Base-by-base conservation (phyloP, 257 asterid genomes). In the Oldenlandia corymbosa region DNA sequence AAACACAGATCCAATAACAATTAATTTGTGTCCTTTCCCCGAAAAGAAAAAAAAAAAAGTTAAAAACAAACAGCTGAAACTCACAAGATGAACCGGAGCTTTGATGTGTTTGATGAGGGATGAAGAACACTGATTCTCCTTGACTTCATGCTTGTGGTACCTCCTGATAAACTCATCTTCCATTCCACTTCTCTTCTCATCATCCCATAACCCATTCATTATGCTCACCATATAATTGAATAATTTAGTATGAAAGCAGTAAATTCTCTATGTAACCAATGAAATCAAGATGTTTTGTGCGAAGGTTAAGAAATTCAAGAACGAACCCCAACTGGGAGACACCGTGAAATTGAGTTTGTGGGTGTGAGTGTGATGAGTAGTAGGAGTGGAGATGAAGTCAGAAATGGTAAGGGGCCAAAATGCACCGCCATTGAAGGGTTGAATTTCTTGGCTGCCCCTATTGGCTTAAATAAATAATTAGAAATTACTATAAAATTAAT, bases 81-180 rank as follows among this genome's bases (percentile, higher is more conserved):
- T 81, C 61, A 90, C 97, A 12, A 90, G 92, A 60, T 87, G 95
- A 67, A 82, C 76, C 41, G 95, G 97, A 66, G 97, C 96, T 68
- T 78, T 90, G 88, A 88, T 79, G 76, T 79, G 96, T 64, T 88
- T 90, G 72, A 88, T 88, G 66, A 90, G 67, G 34, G 86, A 81
- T 0, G 97, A 90, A 4, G 84, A 79, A 75, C 96, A 85, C 86
- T 88, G 96, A 65, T 84, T 76, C 21, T 69, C 89, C 18, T 72
- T 69, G n/a, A 88, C 87, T 41, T 88, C 82, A 23, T 88, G 93
- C 78, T 71, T 90, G 73, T 90, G 97, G 74, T 84, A 83, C 49
- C 86, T 71, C 67, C 82, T 72, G 79, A 88, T 85, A 75, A 79
- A 84, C 59, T 81, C 97, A 54, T 84, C 93, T 63, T 74, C 88